Conservation (phyloP, 2,329 filamentous ascomycete genomes). For the Alternaria consortialis region DNA sequence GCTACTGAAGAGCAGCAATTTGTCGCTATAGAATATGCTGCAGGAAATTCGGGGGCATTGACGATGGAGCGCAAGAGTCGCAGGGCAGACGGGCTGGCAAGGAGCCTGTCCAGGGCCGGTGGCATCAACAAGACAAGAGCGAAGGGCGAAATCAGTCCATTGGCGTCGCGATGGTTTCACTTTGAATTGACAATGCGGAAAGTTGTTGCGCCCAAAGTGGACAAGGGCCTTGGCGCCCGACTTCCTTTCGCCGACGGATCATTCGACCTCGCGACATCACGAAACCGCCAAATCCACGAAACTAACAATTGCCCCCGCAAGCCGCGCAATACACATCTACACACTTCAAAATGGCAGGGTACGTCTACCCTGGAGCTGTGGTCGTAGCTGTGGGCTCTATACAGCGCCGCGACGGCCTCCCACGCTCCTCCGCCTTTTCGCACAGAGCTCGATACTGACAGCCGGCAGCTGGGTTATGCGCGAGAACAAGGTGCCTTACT, state of each 20-base stretch:
- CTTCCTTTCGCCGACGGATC: constrained; percentile 30
- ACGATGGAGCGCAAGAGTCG: constrained; percentile 50
- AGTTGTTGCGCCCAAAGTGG: constrained; percentile 27
- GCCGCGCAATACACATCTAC: constrained; percentile 41
- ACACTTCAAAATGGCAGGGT: constrained; percentile 56
- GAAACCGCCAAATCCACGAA: constrained; percentile 38
- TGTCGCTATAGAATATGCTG: constrained; percentile 23
- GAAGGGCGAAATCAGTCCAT: constrained; percentile 33
- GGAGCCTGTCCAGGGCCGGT: constrained; percentile 56
- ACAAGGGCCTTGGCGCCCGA: constrained; percentile 27
- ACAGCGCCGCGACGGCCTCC: constrained; percentile 20
- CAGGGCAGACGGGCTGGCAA: constrained; percentile 56
- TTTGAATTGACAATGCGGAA: constrained; percentile 14
- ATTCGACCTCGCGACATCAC: constrained; percentile 43
- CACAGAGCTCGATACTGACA: constrained; percentile 42
- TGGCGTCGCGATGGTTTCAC: constrained; percentile 17
- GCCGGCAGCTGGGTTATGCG: constrained; percentile 65
- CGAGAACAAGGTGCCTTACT: constrained; percentile 77
- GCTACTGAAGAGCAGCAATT: constrained; percentile 28
- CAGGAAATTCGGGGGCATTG: constrained; percentile 33
- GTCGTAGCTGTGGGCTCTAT: constrained; percentile 8
- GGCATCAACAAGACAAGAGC: constrained; percentile 51
- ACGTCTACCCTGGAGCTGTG: constrained; percentile 39
- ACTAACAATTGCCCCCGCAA: constrained; percentile 46
- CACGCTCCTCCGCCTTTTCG: constrained; percentile 18